Evolutionary conservation across 352 stramenopile genomes (phyloP), one percentile per base, ranked within the genome.

Genomic region (Phytophthora colocasiae): DNA sequence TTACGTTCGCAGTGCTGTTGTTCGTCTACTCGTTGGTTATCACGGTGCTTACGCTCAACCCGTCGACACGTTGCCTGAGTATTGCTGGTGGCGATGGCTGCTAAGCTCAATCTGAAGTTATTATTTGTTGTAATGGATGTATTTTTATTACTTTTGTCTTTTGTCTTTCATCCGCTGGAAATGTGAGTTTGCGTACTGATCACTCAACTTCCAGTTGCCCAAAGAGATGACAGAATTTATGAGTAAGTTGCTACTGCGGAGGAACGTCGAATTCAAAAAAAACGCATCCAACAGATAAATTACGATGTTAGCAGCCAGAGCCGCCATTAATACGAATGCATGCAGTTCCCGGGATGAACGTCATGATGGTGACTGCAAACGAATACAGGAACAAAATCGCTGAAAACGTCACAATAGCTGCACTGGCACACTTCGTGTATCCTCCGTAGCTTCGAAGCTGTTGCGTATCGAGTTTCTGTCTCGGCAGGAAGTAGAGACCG

Each of bases 371-470:
- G 44, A 87, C 70, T 29, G 53, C 44, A 1, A 79, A 27, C 3
- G 55, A 63, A 41, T 55, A 63, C 22, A 68, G 15, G 45, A 90
- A 84, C 17, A 90, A 44, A 17, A 69, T 22, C 6, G 52, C 11
- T 0, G 58, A 43, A 40, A 85, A 83, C 0, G 61, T 61, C 9
- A 86, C 63, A 22, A 89, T 77, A 0, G 66, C 69, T 8, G 61
- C 54, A 56, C 73, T 85, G 15, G 78, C 76, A n/a, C 68, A 71
- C 60, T 85, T 86, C 15, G 76, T 88, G 65, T 87, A 89, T 8
- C 82, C 82, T 12, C 82, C 82, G 41, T 83, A 90, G 41, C 80
- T 85, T 19, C 81, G 80, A 22, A 86, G 36, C 19, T 90, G 81
- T 56, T 90, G 81, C 0, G 75, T 81, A 15, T 89, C 77, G 15